Evolutionary conservation across 371 early-diverging fungal species (phyloP), one percentile per base, ranked within the genome.

Genomic region (Rhizopus arrhizus): DNA sequence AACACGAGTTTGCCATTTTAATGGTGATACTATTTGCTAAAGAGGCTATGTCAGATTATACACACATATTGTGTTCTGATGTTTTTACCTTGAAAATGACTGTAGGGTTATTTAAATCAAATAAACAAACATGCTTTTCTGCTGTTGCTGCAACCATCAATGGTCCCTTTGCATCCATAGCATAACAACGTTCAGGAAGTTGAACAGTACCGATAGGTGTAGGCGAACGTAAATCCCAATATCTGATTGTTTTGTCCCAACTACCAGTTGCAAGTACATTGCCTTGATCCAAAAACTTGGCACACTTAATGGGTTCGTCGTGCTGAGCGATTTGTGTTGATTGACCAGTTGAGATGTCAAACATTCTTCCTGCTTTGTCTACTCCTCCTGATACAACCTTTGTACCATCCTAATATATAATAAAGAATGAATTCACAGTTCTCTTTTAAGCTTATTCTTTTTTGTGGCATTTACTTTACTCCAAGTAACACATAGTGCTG

Each of bases 171-270:
- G 66, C 75, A 72, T 98, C 99, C 95, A 99, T 93, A 3, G 91
- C 76, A 62, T 93, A 96, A 48, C 86, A 79, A 56, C 97, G 92
- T 61, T 96, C 95, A 9, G 91, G 90, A 35, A 97, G 74, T 11
- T 80, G 82, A 32, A 92, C 81, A 22, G 89, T 86, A 11, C 84
- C 85, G 10, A 90, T 82, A 7, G 94, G 93, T 35, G 73, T 81
- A 46, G 87, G 90, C 43, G 85, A 77, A 54, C 95, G 83, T 58
- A 91, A 64, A 76, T 98, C 96, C 96, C 96, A 98, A 69, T 95
- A 95, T 87, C 85, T 91, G 62, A 95, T 60, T n/a, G 91, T 94
- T 70, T 96, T 96, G 75, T 99, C 99, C 97, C 99, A 99, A 58
- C 93, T 85, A 13, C 93, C 99, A 7, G 96, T 68, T 16, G 61